Evolutionary conservation across 2,329 filamentous ascomycete genomes (phyloP), one percentile per base, ranked within the genome.

Genomic region (Arthrobotrys megalospora): DNA sequence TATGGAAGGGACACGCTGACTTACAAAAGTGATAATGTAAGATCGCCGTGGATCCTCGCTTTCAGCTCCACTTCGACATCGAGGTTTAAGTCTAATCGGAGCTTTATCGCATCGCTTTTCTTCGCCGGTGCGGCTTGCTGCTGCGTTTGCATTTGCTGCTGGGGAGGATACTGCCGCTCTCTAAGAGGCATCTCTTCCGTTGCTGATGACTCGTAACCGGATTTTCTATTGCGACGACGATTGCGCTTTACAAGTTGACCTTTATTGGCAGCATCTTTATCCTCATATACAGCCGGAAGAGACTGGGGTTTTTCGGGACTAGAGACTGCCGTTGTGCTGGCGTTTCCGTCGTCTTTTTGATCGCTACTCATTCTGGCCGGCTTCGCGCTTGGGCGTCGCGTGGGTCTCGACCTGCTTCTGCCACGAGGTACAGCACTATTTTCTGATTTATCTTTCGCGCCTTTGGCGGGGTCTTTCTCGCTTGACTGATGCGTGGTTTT

Each of bases 91-190:
- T 83, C 82, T 45, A 83, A 48, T 47, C 81, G 75, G 24, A 83
- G 38, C 38, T 78, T 76, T 45, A 82, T 69, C 16, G 80, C 75
- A 63, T 82, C 80, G 21, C 80, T 80, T 55, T 79, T 79, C 64
- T 78, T 78, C 8, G 41, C 62, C 7, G 67, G 50, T 71, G 81
- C 81, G 55, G 81, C 76, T 67, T 83, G 81, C 67, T 83, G 82
- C 73, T 82, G 48, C 83, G 83, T 38, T 82, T 82, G 84, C 76
- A 85, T 82, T 76, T 85, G 83, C 47, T 83, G 80, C 43, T 83
- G 80, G 50, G 81, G 80, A 70, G 82, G 82, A 67, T 76, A 60
- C 12, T 80, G 64, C 34, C 80, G 80, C 52, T 81, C 80, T 24
- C 80, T 80, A 7, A 80, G 72, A 11, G 75, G 75, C 75, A 78